These are phyloP conservation scores for Cyberlindnera subsufficiens DNA, from an alignment of 805 yeast species.

Conservation along the genomic window DNA sequence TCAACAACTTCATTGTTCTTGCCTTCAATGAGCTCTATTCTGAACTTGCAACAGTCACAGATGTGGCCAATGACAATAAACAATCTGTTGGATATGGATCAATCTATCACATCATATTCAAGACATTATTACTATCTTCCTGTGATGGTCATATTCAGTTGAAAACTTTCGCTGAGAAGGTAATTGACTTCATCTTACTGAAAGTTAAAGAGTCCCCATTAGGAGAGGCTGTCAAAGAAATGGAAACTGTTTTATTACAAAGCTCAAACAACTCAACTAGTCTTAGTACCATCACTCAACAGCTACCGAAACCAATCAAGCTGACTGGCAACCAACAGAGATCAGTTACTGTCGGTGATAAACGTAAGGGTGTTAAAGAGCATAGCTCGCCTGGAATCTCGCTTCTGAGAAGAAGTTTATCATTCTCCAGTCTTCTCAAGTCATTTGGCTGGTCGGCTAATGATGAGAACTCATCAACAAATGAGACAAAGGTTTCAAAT, in stretches of 20 bases:
- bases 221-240: slow-evolving; percentile 55
- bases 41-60: slow-evolving; percentile 39
- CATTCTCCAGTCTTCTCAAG: slow-evolving; percentile 25
- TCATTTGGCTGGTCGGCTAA: slow-evolving; percentile 22
- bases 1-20: slow-evolving; percentile 73
- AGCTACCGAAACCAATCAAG: slow-evolving; percentile 28
- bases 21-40: slow-evolving; percentile 67
- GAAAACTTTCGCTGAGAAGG: slow-evolving; percentile 59
- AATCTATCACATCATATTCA: slow-evolving; percentile 82
- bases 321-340: slow-evolving; percentile 28
- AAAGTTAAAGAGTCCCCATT: slow-evolving; percentile 52
- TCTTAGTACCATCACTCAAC: slow-evolving; percentile 17
- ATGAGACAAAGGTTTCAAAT: slow-evolving; percentile 3
- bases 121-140: slow-evolving; percentile 68
- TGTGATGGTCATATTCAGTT: slow-evolving; percentile 89
- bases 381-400: slow-evolving; percentile 11
- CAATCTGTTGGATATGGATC: slow-evolving; percentile 83
- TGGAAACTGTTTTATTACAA: slow-evolving; percentile 58
- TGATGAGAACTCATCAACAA: slow-evolving; percentile 15
- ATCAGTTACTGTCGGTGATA: slow-evolving; percentile 15
- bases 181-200: slow-evolving; percentile 67
- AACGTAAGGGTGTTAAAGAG: neutral
- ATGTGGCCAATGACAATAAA: slow-evolving; percentile 29
- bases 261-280: slow-evolving; percentile 28
- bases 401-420: slow-evolving; percentile 20